A percentile compares a stretch with the other conserved stretches of the same genome.
These are phyloP conservation scores for Tetrapisispora nanseiensis DNA, from an alignment of 805 yeast species.

Conservation along the genomic window DNA sequence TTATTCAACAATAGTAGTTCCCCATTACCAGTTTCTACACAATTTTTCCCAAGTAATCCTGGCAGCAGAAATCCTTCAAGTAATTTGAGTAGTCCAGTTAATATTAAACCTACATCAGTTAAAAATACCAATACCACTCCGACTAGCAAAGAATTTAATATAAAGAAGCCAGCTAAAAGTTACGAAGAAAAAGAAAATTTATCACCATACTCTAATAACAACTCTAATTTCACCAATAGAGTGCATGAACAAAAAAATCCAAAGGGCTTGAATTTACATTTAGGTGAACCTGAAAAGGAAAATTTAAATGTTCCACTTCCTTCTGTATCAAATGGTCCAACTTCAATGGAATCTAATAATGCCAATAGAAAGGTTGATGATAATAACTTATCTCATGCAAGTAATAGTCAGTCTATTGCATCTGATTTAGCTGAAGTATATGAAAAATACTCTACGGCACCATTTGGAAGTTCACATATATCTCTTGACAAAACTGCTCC, in stretches of 20 bases:
- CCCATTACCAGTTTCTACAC: constrained; percentile 8
- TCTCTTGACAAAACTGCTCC: background rate
- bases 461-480: constrained; percentile 6
- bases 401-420: constrained; percentile 1
- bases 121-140: background rate
- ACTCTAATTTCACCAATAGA: background rate
- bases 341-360: too few species aligned
- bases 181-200: background rate
- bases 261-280: background rate
- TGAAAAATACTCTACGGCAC: constrained; percentile 9
- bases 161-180: background rate
- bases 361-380: too few species aligned
- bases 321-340: background rate
- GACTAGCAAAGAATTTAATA: background rate
- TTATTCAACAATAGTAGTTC: constrained; percentile 17
- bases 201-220: background rate
- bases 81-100: background rate
- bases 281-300: background rate
- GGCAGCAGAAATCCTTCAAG: background rate
- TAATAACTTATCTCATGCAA: too few species aligned
- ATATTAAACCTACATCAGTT: background rate
- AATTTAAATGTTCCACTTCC: background rate
- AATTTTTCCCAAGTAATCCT: constrained; percentile 7
- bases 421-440: constrained; percentile 9
- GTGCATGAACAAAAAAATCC: background rate